Conservation (phyloP, 257 asterid species). For the Solanum rostratum region DNA sequence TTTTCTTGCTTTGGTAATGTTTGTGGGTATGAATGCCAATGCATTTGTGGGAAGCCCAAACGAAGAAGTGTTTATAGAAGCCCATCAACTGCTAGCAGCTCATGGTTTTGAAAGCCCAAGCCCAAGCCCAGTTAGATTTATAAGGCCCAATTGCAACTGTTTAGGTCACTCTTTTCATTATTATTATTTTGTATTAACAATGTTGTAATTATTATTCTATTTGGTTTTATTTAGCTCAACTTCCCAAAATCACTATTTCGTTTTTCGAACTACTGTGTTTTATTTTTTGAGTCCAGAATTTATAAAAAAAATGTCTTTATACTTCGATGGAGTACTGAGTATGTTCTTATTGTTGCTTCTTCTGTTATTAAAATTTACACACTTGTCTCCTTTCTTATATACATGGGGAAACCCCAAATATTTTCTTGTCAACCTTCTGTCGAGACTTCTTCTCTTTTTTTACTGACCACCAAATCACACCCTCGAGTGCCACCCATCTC, state of each 20-base stretch:
- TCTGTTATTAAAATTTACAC: no score
- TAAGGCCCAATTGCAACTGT: not conserved
- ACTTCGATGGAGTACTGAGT: no score
- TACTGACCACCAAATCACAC: not conserved
- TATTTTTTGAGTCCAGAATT: no score
- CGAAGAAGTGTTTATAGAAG: slow-evolving; percentile 4
- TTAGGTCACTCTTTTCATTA: not conserved
- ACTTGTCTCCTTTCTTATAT: no score
- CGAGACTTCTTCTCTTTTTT: not conserved
- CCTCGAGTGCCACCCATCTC: not conserved
- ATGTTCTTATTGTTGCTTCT: no score
- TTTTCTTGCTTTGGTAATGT: slow-evolving; percentile 54
- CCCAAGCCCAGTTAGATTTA: not conserved
- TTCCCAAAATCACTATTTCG: not conserved
- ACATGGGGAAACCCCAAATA: not conserved
- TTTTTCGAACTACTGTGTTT: no score
- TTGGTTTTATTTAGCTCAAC: not conserved
- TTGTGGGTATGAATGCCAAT: slow-evolving; percentile 43
- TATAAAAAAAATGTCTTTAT: no score
- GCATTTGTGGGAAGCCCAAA: slow-evolving; percentile 38
- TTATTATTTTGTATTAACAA: not conserved
- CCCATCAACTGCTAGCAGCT: slow-evolving; percentile 20
- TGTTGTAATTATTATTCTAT: not conserved
- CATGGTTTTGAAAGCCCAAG: slow-evolving; percentile 14
- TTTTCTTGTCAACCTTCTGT: not conserved